Base-by-base conservation (phyloP, 192 early-diverging fungal species). In the Coemansia sp. region DNA sequence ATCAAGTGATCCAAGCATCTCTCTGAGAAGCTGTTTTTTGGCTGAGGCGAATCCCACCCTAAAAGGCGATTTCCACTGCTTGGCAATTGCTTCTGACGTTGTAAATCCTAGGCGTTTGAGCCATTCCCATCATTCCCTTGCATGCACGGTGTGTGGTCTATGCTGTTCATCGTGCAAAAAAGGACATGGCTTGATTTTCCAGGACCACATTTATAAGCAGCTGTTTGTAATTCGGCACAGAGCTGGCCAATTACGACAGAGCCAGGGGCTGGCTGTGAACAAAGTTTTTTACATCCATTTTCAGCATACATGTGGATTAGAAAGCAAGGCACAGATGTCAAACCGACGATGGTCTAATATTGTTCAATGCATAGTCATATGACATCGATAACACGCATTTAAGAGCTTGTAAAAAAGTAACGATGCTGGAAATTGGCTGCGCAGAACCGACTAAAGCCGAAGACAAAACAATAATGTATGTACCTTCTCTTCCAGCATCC, bases 121-220 rank as follows among this genome's bases (percentile, higher is more conserved):
- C 22, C n/a, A 10, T 53, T 53, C 50, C 50, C 50, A 53, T n/a
- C 50, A 31, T 1, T 2, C 50, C 50, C 50, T 53, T 53, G 50
- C 50, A 53, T 53, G 50, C 3, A 3, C 6, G 19, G 7, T 31
- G 50, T 53, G 19, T 53, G 50, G 50, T 14, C 44, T 6, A 23
- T 47, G 19, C 10, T 10, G 6, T 47, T 23, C 5, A 23, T 47
- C 7, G 44, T 7, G n/a, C n/a, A n/a, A n/a, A n/a, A n/a, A n/a
- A n/a, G n/a, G n/a, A n/a, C n/a, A n/a, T n/a, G n/a, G n/a, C n/a
- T n/a, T n/a, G n/a, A n/a, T n/a, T n/a, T n/a, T n/a, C n/a, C n/a
- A n/a, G n/a, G n/a, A n/a, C n/a, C n/a, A n/a, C n/a, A n/a, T n/a
- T n/a, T n/a, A n/a, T n/a, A n/a, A n/a, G n/a, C n/a, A n/a, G n/a